Evolutionary conservation across 1,284 basidiomycete species (phyloP), one percentile per base, ranked within the genome.

Genomic region (Porogramme epimiltina): DNA sequence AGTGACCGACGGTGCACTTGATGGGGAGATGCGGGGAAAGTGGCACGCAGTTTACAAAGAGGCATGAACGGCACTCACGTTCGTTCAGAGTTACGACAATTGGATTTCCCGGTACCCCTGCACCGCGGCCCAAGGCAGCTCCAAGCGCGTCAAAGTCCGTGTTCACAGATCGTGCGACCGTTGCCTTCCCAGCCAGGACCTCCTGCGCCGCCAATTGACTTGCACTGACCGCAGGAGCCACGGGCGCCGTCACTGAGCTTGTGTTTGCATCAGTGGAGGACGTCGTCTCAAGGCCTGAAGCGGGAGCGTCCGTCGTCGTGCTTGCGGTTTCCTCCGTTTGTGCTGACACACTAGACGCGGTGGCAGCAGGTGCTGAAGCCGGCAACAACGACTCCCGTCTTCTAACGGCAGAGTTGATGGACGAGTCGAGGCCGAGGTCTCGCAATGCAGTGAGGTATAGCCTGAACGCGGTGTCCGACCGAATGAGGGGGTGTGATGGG

Each of bases 11-110:
- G n/a, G n/a, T n/a, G n/a, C n/a, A n/a, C n/a, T n/a, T n/a, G n/a
- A n/a, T n/a, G n/a, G n/a, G n/a, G n/a, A n/a, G n/a, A n/a, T n/a
- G n/a, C n/a, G n/a, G n/a, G n/a, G n/a, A n/a, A n/a, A n/a, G n/a
- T n/a, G n/a, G n/a, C n/a, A n/a, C n/a, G n/a, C 28, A 31, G 15
- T 31, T 15, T 8, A 31, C 28, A 8, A 15, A 31, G 8, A 31
- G 34, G n/a, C 8, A 18, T 16, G 34, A 6, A 37, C 13, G 34
- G 9, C 19, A 56, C 86, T 70, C 66, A 87, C 90, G 81, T 78
- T 93, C 90, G 57, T 84, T 83, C 58, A 94, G 80, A 33, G 89
- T 81, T 33, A 94, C 91, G 47, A 87, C 80, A 33, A 94, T 86
- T 4, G 91, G 90, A 56, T 78, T 78, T 1, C 71, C 74, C 33